A percentile compares a stretch with the other conserved stretches of the same genome.
Conservation (phyloP, 371 early-diverging fungal genomes). For the Actinomortierella wolfii region DNA sequence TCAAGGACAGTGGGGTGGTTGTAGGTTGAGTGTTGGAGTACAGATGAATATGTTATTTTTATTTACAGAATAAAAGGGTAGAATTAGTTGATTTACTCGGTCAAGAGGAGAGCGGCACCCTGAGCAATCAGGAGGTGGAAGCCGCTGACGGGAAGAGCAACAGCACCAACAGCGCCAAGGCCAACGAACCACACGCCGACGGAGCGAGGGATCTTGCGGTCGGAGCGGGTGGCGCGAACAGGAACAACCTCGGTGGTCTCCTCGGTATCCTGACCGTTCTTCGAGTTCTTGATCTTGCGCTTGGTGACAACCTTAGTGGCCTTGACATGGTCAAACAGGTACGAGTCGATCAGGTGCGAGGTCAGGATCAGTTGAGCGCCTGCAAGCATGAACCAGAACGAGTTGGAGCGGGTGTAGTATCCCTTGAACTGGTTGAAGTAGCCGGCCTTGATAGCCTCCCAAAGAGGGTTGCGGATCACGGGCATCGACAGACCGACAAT, state of each 20-base stretch:
- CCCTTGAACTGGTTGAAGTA: conserved; percentile 13
- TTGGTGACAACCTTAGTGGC: not conserved
- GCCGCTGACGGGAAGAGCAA: conserved; percentile 12
- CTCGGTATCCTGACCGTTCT: too few species aligned
- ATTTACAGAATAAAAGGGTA: too few species aligned
- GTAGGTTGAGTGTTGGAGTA: too few species aligned
- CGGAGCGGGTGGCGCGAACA: not conserved
- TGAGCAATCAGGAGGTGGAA: conserved; percentile 12
- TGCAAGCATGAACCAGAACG: conserved; percentile 27
- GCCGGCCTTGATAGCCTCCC: conserved; percentile 20
- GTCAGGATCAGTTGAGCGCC: conserved; percentile 15
- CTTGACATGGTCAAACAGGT: conserved; percentile 11
- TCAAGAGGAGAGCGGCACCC: conserved; percentile 6
- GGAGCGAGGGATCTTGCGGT: conserved; percentile 6
- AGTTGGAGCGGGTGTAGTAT: not conserved
- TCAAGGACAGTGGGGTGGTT: too few species aligned
- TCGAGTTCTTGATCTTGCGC: too few species aligned
- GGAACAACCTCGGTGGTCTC: not conserved
- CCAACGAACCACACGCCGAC: conserved; percentile 12
- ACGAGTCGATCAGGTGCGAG: conserved; percentile 16
- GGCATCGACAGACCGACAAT: conserved; percentile 5
- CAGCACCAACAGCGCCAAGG: conserved; percentile 7
- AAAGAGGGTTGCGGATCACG: conserved; percentile 6
- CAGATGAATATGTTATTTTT: too few species aligned
- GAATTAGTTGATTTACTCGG: conserved; percentile 7